Base-by-base conservation (phyloP, 2,329 filamentous ascomycete genomes). In the Clonostachys byssicola region DNA sequence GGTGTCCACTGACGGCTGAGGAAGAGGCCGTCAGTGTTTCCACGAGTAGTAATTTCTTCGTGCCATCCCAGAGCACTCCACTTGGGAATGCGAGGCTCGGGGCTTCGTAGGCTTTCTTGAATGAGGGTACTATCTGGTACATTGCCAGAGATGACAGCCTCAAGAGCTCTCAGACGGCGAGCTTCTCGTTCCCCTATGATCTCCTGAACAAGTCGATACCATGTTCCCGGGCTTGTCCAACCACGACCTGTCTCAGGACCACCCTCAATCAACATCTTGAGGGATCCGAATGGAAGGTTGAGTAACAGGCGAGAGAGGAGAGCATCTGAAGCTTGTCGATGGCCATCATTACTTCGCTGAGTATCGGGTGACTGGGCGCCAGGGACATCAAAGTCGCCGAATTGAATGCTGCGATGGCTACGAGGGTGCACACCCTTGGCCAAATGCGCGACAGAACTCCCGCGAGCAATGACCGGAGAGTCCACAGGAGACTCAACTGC, bases 371-470 rank as follows among this genome's bases (percentile, higher is more conserved):
- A 30, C 23, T 30, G 23, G 23, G 8, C 23, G 9, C 23, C 23
- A 12, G 55, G 49, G 51, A 68, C 44, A 56, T 80, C 69, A 17
- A 85, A 67, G 53, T 89, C 85, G n/a, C 86, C 86, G 56, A 90
- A 90, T 50, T 83, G 80, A 45, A 90, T 88, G 14, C 86, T 86
- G 56, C 89, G 89, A 50, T 83, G 80, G 45, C 89, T 88, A 38
- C 65, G 65, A 17, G 40, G n/a, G 16, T 34, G 23, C 43, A 75
- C 73, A 44, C 58, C 60, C 44, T 57, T 62, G 42, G 62, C 63
- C 18, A 67, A 55, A 38, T 66, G 63, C 17, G 66, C 60, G 4
- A 61, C 61, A 8, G 67, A 64, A 43, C 17, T 23, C 5, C 64
- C 69, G 48, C 63, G 61, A 35, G 68, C 68, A 48, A 68, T 67